phyloP scores from a whole-genome alignment of 768 basidiomycete genomes.

The Hygrophorus pudorinus region DNA sequence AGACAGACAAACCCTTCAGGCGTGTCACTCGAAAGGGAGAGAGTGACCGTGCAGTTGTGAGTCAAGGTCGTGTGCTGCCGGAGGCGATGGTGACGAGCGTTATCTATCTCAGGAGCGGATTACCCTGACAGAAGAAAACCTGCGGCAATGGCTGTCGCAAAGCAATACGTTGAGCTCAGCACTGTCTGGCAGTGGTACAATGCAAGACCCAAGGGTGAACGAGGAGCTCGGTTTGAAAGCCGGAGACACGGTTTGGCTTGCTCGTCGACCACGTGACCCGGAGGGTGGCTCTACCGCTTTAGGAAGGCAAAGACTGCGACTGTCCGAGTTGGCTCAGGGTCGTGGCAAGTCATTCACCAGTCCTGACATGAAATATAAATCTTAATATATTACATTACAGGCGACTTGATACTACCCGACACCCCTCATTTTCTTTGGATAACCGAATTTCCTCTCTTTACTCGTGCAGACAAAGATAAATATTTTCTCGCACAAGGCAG shows the following conservation, averaged over 20 bases:
- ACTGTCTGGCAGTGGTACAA: constrained; percentile 12
- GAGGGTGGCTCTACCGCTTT: constrained; percentile 77
- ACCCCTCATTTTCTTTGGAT: constrained; percentile 88
- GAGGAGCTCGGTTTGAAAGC: constrained; percentile 30
- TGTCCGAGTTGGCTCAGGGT: constrained; percentile 57
- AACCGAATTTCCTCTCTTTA: constrained; percentile 91
- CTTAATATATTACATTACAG: constrained; percentile 26
- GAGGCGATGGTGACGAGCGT: neutral
- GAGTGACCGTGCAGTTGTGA: constrained; percentile 19
- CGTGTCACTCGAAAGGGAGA: constrained; percentile 28
- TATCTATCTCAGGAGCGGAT: constrained; percentile 36
- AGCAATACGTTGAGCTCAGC: constrained; percentile 20
- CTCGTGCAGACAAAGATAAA: constrained; percentile 81
- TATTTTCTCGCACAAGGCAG: constrained; percentile 75
- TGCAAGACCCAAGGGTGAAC: constrained; percentile 26
- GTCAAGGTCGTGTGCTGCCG: constrained; percentile 6
- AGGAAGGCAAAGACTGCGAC: constrained; percentile 56
- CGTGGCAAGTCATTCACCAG: constrained; percentile 36
- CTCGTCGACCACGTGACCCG: constrained; percentile 37
- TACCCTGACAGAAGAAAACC: constrained; percentile 34
- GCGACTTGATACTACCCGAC: constrained; percentile 42
- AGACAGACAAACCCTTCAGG: constrained; percentile 25
- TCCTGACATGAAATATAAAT: constrained; percentile 4
- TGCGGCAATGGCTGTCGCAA: constrained; percentile 35
- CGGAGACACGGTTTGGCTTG: constrained; percentile 52